Evolutionary conservation across 495 filamentous ascomycete species (phyloP).

Genomic region (Tuber umbilicatum): DNA sequence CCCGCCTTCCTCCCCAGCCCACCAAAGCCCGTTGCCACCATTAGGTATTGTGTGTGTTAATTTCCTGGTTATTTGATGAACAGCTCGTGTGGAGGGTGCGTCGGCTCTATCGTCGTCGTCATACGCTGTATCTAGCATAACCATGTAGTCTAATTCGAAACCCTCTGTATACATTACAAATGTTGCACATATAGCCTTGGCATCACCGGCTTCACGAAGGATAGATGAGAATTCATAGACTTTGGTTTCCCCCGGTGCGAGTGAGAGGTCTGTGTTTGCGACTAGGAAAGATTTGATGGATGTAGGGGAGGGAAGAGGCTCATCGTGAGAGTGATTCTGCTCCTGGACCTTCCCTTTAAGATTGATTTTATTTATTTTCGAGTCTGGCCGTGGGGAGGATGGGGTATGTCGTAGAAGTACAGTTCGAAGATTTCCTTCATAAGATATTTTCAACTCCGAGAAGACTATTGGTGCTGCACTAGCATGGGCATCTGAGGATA

Average conservation of each 20-base stretch:
- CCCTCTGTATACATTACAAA: conserved; percentile 56
- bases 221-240: conserved; percentile 65
- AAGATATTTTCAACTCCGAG: conserved; percentile 57
- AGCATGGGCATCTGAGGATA: conserved; percentile 62
- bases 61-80: conserved; percentile 39
- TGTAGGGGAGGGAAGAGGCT: conserved; percentile 45
- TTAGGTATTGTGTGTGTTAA: conserved; percentile 28
- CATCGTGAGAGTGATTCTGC: conserved; percentile 15
- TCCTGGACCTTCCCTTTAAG: conserved; percentile 32
- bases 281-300: conserved; percentile 42
- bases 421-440: conserved; percentile 62
- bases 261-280: conserved; percentile 59
- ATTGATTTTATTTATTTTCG: conserved; percentile 25
- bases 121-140: conserved; percentile 47
- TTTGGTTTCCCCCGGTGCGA: conserved; percentile 61
- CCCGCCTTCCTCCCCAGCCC: conserved; percentile 17
- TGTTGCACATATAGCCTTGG: conserved; percentile 58
- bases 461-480: conserved; percentile 60
- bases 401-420: conserved; percentile 47
- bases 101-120: conserved; percentile 45
- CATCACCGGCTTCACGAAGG: conserved; percentile 73
- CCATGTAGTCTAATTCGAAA: conserved; percentile 62
- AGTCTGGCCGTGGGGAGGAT: conserved; percentile 5
- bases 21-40: conserved; percentile 28
- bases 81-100: conserved; percentile 38